Percentiles rank a stretch among this genome's conserved stretches.
Evolutionary conservation across 2,329 filamentous ascomycete species (phyloP).

Genomic region (Talaromyces funiculosus): DNA sequence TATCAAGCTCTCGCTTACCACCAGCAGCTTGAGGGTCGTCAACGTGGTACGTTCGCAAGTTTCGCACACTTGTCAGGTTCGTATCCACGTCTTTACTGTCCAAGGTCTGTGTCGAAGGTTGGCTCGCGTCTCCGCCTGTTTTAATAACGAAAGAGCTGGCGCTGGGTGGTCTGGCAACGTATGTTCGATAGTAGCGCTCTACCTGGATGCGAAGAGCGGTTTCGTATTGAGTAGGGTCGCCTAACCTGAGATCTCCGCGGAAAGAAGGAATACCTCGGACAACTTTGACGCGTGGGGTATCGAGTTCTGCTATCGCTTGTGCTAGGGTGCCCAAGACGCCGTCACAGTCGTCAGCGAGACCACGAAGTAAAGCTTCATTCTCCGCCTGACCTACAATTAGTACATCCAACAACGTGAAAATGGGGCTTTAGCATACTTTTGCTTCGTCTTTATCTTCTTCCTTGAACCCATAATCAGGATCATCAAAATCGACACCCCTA

Average conservation of each 20-base stretch:
- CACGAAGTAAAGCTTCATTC: slow-evolving; percentile 66
- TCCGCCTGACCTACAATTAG: slow-evolving; percentile 44
- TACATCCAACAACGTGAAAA: background rate
- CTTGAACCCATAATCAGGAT: slow-evolving; percentile 81
- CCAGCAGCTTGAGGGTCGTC: slow-evolving; percentile 68
- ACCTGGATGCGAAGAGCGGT: slow-evolving; percentile 76
- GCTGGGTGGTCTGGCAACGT: slow-evolving; percentile 65
- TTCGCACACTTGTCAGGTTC: slow-evolving; percentile 64
- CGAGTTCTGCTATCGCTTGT: slow-evolving; percentile 75
- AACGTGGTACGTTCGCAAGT: slow-evolving; percentile 73
- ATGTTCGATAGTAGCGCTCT: slow-evolving; percentile 84
- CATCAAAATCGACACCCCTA: slow-evolving; percentile 90
- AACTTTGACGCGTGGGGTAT: slow-evolving; percentile 68
- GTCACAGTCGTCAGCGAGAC: slow-evolving; percentile 62
- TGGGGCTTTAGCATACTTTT: slow-evolving; percentile 51
- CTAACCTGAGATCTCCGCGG: slow-evolving; percentile 72
- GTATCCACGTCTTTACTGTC: slow-evolving; percentile 14
- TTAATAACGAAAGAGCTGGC: slow-evolving; percentile 69
- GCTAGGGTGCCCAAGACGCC: slow-evolving; percentile 78
- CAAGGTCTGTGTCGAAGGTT: slow-evolving; percentile 47
- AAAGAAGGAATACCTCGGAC: slow-evolving; percentile 73
- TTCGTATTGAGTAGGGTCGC: slow-evolving; percentile 66
- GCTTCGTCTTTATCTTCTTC: slow-evolving; percentile 72
- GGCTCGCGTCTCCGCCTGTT: slow-evolving; percentile 44
- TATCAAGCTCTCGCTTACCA: slow-evolving; percentile 73